Evolutionary conservation across 2,329 filamentous ascomycete genomes (phyloP).

Genomic region (Trichothecium sympodiale): DNA sequence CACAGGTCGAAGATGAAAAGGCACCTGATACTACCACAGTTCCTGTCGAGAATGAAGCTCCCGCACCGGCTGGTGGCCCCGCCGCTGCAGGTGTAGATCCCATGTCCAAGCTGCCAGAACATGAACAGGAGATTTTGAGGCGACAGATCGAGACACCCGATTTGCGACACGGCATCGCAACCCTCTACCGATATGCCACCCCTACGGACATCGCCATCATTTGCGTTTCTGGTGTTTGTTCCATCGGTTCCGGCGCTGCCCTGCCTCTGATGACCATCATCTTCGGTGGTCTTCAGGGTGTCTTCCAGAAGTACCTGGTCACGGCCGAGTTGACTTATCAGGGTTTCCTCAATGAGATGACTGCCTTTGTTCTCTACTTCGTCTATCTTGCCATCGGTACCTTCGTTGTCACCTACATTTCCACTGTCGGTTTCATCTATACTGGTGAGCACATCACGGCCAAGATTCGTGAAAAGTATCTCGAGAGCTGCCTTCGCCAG

Average conservation of each 20-base stretch:
- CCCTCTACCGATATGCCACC: slow-evolving; percentile 59
- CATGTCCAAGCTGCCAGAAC: slow-evolving; percentile 45
- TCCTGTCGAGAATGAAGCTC: not conserved
- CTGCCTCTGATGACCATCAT: slow-evolving; percentile 73
- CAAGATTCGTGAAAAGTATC: slow-evolving; percentile 73
- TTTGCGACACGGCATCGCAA: slow-evolving; percentile 34
- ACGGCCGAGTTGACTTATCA: slow-evolving; percentile 30
- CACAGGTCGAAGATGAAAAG: too few relatives aligned
- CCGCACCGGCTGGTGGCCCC: not conserved
- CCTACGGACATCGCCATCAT: slow-evolving; percentile 55
- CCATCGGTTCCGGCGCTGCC: slow-evolving; percentile 60
- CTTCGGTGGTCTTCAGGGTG: slow-evolving; percentile 65
- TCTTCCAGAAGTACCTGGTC: slow-evolving; percentile 55
- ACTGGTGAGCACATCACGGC: slow-evolving; percentile 68
- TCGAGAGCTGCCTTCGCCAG: slow-evolving; percentile 73
- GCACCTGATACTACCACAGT: too few relatives aligned
- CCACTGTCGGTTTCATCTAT: slow-evolving; percentile 84
- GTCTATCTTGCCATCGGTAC: slow-evolving; percentile 75
- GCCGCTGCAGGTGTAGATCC: slow-evolving; percentile 22
- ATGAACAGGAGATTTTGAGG: slow-evolving; percentile 52
- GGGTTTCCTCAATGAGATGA: slow-evolving; percentile 50
- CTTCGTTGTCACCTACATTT: slow-evolving; percentile 66
- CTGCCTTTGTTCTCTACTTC: slow-evolving; percentile 65
- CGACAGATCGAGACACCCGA: slow-evolving; percentile 51
- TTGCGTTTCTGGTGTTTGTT: slow-evolving; percentile 45